Base-by-base conservation (phyloP, 352 stramenopile species). In the Phytophthora hibernalis region DNA sequence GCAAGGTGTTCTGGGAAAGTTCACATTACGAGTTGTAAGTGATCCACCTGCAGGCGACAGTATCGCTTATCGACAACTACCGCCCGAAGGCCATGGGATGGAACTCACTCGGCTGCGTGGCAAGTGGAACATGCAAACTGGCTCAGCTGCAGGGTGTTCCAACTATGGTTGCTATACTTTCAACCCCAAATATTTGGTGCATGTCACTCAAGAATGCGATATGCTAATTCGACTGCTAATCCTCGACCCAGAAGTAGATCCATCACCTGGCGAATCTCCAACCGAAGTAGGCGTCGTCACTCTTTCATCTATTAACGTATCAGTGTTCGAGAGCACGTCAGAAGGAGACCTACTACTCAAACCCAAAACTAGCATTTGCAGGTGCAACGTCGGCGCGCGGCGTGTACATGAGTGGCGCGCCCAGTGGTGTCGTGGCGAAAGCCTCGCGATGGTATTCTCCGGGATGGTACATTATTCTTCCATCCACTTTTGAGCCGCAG, bases 111-210 rank as follows among this genome's bases (percentile, higher is more conserved):
- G 55, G 18, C 40, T 92, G 6, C 20, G 28, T 31, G 81, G 80
- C 42, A 74, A 68, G 15, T 93, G 85, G 85, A 78, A 91, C 21
- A 48, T 75, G 0, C 59, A 77, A 35, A 76, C 58, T 24, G 83
- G 85, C n/a, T 91, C 82, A 7, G 85, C 85, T 2, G 83, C 73
- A 1, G 85, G 87, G 2, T 94, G 87, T 55, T 89, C 77, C 7
- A 92, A 88, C 62, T 93, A 90, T 59, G 85, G 85, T 15, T 89
- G 85, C 62, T 95, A 94, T 61, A 92, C 80, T 6, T 90, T 91
- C 65, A 94, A 95, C 62, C 85, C 87, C 21, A 87, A 84, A 60
- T 93, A 84, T 57, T 77, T 96, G 28, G 65, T 94, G 31, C 74
- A 84, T 44, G 68, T 92, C 5, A 58, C 67, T 1, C 70, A 79